Conservation (phyloP, 225 moss, liverwort and hornwort genomes). For the Climacium dendroides region DNA sequence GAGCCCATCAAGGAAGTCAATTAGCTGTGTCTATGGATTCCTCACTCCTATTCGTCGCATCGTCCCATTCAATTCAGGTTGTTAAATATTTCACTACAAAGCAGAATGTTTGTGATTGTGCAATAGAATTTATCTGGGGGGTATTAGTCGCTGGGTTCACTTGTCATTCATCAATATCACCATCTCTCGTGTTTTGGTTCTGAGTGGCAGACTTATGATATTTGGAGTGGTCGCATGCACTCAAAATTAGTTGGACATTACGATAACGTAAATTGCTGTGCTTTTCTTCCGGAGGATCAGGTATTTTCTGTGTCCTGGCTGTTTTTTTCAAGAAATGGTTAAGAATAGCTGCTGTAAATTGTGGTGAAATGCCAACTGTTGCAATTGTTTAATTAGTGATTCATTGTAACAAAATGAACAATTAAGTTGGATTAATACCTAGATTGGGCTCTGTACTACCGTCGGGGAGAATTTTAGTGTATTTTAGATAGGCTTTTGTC, state of each 20-base stretch:
- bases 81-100: background rate
- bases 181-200: background rate
- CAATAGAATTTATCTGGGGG: background rate
- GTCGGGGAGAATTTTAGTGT: background rate
- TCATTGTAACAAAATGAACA: background rate
- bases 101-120: background rate
- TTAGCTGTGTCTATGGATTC: constrained; percentile 74
- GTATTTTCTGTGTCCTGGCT: constrained; percentile 4
- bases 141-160: background rate
- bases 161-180: background rate
- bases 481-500: background rate
- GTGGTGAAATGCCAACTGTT: background rate
- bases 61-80: constrained; percentile 70
- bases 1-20: constrained; percentile 54
- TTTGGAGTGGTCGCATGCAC: constrained; percentile 78
- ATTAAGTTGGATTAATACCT: background rate
- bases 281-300: constrained; percentile 69
- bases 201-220: constrained; percentile 57
- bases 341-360: background rate
- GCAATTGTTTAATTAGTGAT: background rate
- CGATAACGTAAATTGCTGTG: constrained; percentile 86
- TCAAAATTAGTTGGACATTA: constrained; percentile 74
- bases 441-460: background rate
- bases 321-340: background rate
- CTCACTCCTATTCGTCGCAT: constrained; percentile 67